Percentiles rank a stretch among this genome's conserved stretches.
phyloP scores from a whole-genome alignment of 331 rosid species.

The Acacia pycnantha region DNA sequence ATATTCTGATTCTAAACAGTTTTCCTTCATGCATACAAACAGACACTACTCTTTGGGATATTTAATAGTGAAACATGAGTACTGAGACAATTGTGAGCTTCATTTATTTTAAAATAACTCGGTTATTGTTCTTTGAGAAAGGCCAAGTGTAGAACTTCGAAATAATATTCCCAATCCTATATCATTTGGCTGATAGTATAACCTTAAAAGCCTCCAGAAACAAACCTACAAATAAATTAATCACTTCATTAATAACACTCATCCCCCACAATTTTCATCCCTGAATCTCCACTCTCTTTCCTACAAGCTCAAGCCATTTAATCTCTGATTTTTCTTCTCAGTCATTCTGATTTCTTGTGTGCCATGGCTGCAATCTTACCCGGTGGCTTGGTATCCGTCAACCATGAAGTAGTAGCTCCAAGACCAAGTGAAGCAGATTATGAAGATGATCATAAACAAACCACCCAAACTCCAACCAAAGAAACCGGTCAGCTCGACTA shows the following conservation, averaged over 20 bases:
- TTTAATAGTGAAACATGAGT: neutral
- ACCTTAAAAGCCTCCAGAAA: neutral
- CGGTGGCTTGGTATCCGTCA: conserved; percentile 17
- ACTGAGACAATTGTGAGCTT: neutral
- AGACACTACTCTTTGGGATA: neutral
- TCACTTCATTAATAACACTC: neutral
- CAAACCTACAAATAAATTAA: neutral
- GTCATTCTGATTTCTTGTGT: neutral
- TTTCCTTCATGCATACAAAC: neutral
- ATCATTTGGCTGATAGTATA: neutral
- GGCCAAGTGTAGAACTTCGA: neutral
- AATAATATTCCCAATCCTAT: neutral
- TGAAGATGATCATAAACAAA: conserved; percentile 12
- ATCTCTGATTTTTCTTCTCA: neutral
- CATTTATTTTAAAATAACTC: neutral
- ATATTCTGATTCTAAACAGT: neutral
- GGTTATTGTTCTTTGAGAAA: neutral
- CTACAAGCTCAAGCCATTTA: neutral
- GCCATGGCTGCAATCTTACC: conserved; percentile 23
- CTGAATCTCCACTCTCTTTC: neutral
- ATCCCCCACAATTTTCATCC: conserved; percentile 15
- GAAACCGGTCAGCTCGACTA: conserved; percentile 28
- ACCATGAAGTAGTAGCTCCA: conserved; percentile 21
- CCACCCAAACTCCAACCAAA: neutral
- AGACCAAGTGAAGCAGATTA: conserved; percentile 3